A percentile compares a stretch with the other conserved stretches of the same genome.
These are phyloP conservation scores for Lolium perenne DNA, from an alignment of 176 grass and related monocot species.

Conservation along the genomic window DNA sequence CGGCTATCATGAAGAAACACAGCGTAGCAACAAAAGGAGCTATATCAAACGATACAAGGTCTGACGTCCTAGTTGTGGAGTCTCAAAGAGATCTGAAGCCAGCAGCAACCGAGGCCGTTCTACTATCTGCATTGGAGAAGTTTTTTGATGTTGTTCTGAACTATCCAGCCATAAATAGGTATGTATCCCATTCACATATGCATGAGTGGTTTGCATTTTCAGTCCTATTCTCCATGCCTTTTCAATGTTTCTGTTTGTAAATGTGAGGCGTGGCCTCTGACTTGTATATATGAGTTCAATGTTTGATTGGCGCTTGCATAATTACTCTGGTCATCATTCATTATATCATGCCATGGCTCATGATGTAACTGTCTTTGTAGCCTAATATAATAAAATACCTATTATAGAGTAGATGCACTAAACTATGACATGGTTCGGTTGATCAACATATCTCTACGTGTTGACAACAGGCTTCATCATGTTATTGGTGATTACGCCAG, in stretches of 20 bases:
- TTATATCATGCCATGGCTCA: neutral
- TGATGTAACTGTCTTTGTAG: neutral
- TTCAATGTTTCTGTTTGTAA: neutral
- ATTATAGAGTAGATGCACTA: neutral
- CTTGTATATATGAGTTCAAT: no score
- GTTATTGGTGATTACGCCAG: neutral
- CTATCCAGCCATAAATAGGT: constrained; percentile 76
- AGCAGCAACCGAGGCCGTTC: constrained; percentile 53
- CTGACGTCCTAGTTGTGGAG: constrained; percentile 51
- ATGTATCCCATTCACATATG: neutral
- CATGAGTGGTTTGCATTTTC: no score
- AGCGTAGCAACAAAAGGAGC: constrained; percentile 70
- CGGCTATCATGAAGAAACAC: constrained; percentile 87
- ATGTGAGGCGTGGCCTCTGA: no score
- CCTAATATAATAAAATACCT: neutral
- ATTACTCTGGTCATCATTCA: neutral
- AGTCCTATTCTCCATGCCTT: no score
- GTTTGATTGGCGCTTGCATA: neutral
- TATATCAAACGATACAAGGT: constrained; percentile 44
- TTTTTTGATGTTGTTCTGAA: constrained; percentile 75
- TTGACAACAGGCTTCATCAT: neutral
- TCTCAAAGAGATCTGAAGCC: constrained; percentile 53
- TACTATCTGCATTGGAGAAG: constrained; percentile 72
- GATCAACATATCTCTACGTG: neutral
- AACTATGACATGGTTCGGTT: neutral